A percentile compares a stretch with the other conserved stretches of the same genome.
Conservation (phyloP, 2,329 filamentous ascomycete genomes). For the Trichoderma citrinoviride region DNA sequence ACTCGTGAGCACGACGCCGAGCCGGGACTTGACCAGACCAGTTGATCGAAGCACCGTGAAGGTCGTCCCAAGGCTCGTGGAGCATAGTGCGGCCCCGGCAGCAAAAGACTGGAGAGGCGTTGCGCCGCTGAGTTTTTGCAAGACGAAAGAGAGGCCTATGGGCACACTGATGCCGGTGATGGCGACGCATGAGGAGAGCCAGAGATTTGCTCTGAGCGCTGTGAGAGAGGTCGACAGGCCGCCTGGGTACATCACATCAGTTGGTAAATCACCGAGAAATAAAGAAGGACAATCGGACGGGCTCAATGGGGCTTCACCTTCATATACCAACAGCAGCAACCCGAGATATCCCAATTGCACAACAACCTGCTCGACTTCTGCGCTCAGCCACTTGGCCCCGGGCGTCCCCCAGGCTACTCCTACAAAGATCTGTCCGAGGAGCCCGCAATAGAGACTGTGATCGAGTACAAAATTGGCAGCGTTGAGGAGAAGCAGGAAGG, state of each 20-base stretch:
- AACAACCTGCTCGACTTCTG: conserved; percentile 51
- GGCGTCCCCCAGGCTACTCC: conserved; percentile 70
- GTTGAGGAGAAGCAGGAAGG: conserved; percentile 64
- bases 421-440: conserved; percentile 68
- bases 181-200: conserved; percentile 61
- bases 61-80: conserved; percentile 70
- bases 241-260: conserved; percentile 37
- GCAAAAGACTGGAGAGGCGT: conserved; percentile 64
- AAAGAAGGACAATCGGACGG: background rate
- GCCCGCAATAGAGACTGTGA: conserved; percentile 62
- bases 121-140: conserved; percentile 50
- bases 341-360: conserved; percentile 71
- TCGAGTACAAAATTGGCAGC: conserved; percentile 56
- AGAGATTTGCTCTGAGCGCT: conserved; percentile 56
- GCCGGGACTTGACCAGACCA: conserved; percentile 42
- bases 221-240: conserved; percentile 45
- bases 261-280: no score
- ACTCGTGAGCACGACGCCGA: conserved; percentile 63
- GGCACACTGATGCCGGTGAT: conserved; percentile 62
- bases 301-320: conserved; percentile 45
- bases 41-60: conserved; percentile 54
- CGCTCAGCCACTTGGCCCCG: conserved; percentile 58
- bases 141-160: conserved; percentile 63
- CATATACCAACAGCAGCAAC: conserved; percentile 68
- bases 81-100: conserved; percentile 69